A percentile compares a stretch with the other conserved stretches of the same genome.
Evolutionary conservation across 805 yeast genomes (phyloP).

Genomic region (Yarrowia sp.): DNA sequence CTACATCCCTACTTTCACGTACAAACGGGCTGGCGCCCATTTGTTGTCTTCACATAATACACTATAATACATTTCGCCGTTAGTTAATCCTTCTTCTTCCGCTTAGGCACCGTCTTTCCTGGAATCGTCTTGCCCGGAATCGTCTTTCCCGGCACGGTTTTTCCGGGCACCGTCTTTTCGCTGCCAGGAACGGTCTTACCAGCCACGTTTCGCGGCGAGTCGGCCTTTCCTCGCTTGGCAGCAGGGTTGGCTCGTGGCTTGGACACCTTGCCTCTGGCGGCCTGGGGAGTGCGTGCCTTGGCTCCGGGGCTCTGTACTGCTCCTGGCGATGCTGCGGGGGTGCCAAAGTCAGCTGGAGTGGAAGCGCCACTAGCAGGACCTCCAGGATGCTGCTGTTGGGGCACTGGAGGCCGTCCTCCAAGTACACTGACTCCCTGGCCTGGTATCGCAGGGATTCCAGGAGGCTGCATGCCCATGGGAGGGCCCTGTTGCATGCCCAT

Average conservation of each 20-base stretch:
- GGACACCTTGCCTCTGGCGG: slow-evolving; percentile 15
- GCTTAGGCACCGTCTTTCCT: slow-evolving; percentile 29
- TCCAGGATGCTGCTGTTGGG: slow-evolving; percentile 18
- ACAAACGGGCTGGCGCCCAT: no score
- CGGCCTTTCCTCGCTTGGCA: slow-evolving; percentile 21
- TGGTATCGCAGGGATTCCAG: slow-evolving; percentile 38
- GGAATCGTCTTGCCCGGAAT: slow-evolving; percentile 28
- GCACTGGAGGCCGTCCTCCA: slow-evolving; percentile 19
- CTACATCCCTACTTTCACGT: neutral
- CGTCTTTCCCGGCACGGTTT: slow-evolving; percentile 19
- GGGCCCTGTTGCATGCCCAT: slow-evolving; percentile 37
- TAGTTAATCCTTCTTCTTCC: slow-evolving; percentile 36
- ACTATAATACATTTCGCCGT: slow-evolving; percentile 35
- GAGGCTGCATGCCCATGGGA: slow-evolving; percentile 35
- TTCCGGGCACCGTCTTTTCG: slow-evolving; percentile 33
- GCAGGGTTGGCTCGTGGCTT: slow-evolving; percentile 22
- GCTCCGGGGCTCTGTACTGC: slow-evolving; percentile 22
- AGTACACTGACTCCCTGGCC: slow-evolving; percentile 22
- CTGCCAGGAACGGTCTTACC: slow-evolving; percentile 32
- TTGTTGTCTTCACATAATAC: neutral
- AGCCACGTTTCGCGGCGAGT: slow-evolving; percentile 29
- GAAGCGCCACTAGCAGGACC: slow-evolving; percentile 8
- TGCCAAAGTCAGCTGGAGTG: slow-evolving; percentile 15
- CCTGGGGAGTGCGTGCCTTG: slow-evolving; percentile 7
- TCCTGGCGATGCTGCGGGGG: slow-evolving; percentile 18